Evolutionary conservation across 805 yeast genomes (phyloP).

Genomic region (Ogataea zsoltii): DNA sequence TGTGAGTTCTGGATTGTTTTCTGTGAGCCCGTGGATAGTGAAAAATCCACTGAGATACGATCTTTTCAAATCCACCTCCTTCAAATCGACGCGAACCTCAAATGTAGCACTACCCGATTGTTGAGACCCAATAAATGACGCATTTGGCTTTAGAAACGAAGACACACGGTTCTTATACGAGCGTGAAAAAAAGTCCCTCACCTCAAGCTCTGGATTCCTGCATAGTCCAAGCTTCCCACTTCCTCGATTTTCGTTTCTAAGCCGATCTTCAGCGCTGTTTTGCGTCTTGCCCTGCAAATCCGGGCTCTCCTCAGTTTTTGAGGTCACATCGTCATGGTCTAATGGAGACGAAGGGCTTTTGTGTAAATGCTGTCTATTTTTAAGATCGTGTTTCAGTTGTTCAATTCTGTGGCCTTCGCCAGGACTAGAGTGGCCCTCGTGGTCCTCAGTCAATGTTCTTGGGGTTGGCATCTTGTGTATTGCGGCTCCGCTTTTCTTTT

Average conservation of each 20-base stretch:
- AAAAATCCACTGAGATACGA: slow-evolving; percentile 60
- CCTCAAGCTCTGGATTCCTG: not conserved
- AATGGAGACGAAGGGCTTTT: not conserved
- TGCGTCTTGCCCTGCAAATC: not conserved
- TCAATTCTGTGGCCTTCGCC: slow-evolving; percentile 11
- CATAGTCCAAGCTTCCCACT: slow-evolving; percentile 2
- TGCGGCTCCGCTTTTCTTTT: not conserved
- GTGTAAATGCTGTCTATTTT: slow-evolving; percentile 1
- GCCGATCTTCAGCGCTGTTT: not conserved
- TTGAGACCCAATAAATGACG: slow-evolving; percentile 66
- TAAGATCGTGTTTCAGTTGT: slow-evolving; percentile 13
- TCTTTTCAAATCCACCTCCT: slow-evolving; percentile 61
- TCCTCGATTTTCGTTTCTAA: not conserved
- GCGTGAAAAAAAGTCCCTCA: slow-evolving; percentile 23
- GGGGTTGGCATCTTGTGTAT: slow-evolving; percentile 12
- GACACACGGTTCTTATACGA: slow-evolving; percentile 22
- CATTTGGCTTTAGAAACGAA: slow-evolving; percentile 59
- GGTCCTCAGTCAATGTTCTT: not conserved
- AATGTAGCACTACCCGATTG: slow-evolving; percentile 65
- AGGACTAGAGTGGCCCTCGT: not conserved
- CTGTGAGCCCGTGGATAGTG: slow-evolving; percentile 65
- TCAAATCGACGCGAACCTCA: slow-evolving; percentile 67
- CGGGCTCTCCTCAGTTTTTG: not conserved
- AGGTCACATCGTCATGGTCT: not conserved
- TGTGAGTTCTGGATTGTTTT: slow-evolving; percentile 59